Base-by-base conservation (phyloP, 352 stramenopile genomes). In the Pythium brassicae region DNA sequence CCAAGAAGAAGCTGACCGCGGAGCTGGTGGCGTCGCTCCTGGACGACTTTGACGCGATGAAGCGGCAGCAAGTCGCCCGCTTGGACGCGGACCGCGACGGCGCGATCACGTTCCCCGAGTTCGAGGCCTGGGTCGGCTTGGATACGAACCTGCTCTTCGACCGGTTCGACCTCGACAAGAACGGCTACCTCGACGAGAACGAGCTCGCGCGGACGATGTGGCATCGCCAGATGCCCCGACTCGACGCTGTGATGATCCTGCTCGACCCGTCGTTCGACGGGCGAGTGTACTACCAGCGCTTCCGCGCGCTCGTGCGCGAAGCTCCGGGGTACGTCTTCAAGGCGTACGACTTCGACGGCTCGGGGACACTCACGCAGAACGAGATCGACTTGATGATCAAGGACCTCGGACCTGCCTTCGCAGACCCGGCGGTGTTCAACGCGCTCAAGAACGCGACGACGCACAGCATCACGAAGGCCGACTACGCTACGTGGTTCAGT, bases 121-220 rank as follows among this genome's bases (percentile, higher is more conserved):
- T 94, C 50, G 67, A 79, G 20, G 46, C 29, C 7, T 94, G 84
- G 84, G 37, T 94, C 34, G 81, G 81, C 1, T 22, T 81, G 12
- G 84, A 94, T 54, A 72, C 82, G 7, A 84, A 84, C 43, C 50
- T 94, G n/a, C 53, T 92, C 50, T 94, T 94, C 53, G 84, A 92
- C 44, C 70, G 69, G 35, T 94, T 89, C 52, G 84, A 94, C 43
- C 40, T 92, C 34, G 84, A 94, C 72, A 94, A 94, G 59, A 91
- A 78, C 42, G 84, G 82, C 1, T 92, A 81, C 43, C 55, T 94
- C 39, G 84, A 94, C 53, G 84, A 94, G 53, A 90, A 90, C 43
- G 84, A 94, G 39, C 72, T 94, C 1, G 75, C 82, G 7, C 66
- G 78, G 1, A 69, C 73, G 19, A 52, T 94, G 2, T 85, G 70